A percentile compares a stretch with the other conserved stretches of the same genome.
Conservation (phyloP, 73 alveolate species). For the Effrenium voratum region DNA sequence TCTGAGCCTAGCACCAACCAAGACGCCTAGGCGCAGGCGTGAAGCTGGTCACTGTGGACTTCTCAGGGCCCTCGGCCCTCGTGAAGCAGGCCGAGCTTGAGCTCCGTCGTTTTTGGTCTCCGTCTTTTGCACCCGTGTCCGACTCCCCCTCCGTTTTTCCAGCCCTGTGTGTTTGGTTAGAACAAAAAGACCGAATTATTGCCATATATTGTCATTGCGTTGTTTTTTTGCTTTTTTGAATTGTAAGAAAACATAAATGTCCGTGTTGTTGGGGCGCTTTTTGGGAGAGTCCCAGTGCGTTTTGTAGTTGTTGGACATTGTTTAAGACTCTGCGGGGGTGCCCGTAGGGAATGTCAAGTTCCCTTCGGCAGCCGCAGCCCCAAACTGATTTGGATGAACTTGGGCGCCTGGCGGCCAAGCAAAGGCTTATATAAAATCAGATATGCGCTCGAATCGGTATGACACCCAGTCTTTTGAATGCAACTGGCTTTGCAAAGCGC, state of each 20-base stretch:
- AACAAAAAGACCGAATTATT: neutral
- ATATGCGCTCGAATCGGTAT: no score
- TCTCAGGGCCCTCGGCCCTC: conserved; percentile 76
- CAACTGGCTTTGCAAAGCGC: no score
- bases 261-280: neutral
- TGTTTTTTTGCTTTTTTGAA: neutral
- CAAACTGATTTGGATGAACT: no score
- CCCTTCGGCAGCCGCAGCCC: no score
- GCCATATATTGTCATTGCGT: neutral
- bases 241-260: neutral
- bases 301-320: no score
- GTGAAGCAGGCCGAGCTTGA: conserved; percentile 38
- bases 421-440: no score
- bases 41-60: conserved; percentile 51
- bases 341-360: no score
- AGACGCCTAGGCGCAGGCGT: neutral
- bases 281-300: no score
- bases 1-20: neutral
- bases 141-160: neutral
- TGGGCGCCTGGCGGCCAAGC: no score
- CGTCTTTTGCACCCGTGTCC: neutral
- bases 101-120: neutral
- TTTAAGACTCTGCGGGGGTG: no score
- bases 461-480: no score
- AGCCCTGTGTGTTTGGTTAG: neutral